Conservation (phyloP, 2,329 filamentous ascomycete genomes). For the Colletotrichum graminicola region DNA sequence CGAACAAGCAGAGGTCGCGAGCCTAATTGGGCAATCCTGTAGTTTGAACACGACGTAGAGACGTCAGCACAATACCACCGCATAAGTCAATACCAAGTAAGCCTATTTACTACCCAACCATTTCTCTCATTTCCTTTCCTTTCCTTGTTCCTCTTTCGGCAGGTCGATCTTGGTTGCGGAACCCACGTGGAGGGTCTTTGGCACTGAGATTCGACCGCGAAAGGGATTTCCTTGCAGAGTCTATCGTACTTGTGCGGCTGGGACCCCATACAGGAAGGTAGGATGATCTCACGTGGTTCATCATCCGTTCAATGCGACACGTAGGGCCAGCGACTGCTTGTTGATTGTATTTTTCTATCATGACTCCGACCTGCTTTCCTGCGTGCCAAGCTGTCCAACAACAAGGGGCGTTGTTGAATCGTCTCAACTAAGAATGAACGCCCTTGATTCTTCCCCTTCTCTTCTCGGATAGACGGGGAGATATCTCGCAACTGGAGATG, state of each 20-base stretch:
- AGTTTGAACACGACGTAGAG: neutral
- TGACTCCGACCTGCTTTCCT: neutral
- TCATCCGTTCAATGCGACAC: neutral
- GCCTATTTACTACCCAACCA: neutral
- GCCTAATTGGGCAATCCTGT: neutral
- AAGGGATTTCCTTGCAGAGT: neutral
- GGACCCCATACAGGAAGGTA: neutral
- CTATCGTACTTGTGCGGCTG: neutral
- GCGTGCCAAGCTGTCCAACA: neutral
- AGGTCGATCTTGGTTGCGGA: neutral
- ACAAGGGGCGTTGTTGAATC: neutral
- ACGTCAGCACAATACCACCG: neutral
- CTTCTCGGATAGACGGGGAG: neutral
- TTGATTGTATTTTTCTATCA: neutral
- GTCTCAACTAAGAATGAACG: neutral
- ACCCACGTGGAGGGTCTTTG: constrained; percentile 30
- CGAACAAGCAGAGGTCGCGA: neutral
- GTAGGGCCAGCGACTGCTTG: neutral
- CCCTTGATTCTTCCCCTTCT: neutral
- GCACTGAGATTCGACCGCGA: constrained; percentile 16
- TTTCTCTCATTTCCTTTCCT: neutral
- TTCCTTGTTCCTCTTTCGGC: neutral
- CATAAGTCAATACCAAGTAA: neutral
- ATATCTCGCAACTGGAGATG: neutral
- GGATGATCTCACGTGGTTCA: neutral